Conservation (phyloP, 1,284 basidiomycete species). For the Rhodotorula mucilaginosa region DNA sequence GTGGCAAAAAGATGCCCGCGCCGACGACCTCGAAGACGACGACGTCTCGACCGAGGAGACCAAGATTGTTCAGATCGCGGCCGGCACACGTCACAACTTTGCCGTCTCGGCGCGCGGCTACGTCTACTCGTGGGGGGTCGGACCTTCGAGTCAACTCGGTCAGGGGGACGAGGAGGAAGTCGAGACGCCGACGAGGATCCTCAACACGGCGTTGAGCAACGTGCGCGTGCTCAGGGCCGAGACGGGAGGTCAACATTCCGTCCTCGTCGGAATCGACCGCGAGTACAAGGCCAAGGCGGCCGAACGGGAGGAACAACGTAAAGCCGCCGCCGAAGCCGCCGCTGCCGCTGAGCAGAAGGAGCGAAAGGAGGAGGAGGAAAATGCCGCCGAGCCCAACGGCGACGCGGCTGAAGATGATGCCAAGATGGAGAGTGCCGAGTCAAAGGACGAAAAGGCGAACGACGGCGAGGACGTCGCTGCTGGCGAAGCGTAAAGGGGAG, state of each 20-base stretch:
- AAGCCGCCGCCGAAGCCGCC: background rate
- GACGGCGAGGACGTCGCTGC: background rate
- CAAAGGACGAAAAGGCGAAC: too few species aligned
- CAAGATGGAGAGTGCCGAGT: background rate
- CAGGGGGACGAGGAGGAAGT: constrained; percentile 40
- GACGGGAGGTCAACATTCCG: constrained; percentile 43
- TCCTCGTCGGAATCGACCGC: constrained; percentile 34
- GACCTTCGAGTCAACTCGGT: constrained; percentile 38
- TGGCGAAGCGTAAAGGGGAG: background rate
- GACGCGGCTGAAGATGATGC: background rate
- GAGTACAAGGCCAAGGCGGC: constrained; percentile 9
- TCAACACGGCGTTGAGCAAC: constrained; percentile 32
- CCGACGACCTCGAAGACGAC: constrained; percentile 43
- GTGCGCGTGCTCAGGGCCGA: constrained; percentile 36
- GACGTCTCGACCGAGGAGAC: constrained; percentile 53
- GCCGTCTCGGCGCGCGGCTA: constrained; percentile 60
- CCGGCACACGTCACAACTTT: constrained; percentile 76
- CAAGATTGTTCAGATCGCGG: constrained; percentile 69
- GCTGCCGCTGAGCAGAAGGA: background rate
- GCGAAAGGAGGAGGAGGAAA: background rate
- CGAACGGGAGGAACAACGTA: constrained; percentile 9
- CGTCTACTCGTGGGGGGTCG: constrained; percentile 41
- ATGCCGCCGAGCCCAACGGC: constrained; percentile 1
- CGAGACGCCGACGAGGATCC: constrained; percentile 36
- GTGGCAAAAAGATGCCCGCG: constrained; percentile 44